phyloP scores from a whole-genome alignment of 306 rosid genomes.

The Adenanthera pavonina region DNA sequence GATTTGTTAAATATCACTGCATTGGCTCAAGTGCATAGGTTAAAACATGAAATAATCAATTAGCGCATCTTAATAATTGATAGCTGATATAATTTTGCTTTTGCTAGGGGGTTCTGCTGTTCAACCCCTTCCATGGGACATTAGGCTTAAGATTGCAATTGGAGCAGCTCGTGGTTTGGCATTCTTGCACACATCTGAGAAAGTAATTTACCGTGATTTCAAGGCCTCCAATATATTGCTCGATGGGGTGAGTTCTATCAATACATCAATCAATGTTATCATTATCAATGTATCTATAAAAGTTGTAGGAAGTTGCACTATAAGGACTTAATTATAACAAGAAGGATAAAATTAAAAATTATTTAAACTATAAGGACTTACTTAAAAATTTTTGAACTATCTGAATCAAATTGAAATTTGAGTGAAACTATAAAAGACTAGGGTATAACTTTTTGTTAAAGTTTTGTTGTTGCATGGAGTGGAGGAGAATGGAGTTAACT shows the following conservation, averaged over 20 bases:
- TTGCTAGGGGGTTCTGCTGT: slow-evolving; percentile 79
- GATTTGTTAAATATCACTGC: slow-evolving; percentile 24
- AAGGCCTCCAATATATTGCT: slow-evolving; percentile 95
- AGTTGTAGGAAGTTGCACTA: no score
- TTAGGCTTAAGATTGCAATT: slow-evolving; percentile 87
- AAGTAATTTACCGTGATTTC: slow-evolving; percentile 90
- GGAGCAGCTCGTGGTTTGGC: slow-evolving; percentile 95
- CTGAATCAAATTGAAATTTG: neutral
- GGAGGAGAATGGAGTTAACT: neutral
- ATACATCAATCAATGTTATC: no score
- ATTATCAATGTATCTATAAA: no score
- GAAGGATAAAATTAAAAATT: neutral
- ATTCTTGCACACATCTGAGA: slow-evolving; percentile 87
- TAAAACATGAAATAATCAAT: slow-evolving; percentile 25
- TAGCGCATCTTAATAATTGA: slow-evolving; percentile 15
- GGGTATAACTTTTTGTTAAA: no score
- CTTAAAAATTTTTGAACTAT: neutral
- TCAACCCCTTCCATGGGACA: slow-evolving; percentile 83
- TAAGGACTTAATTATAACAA: no score
- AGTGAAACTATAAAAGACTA: neutral
- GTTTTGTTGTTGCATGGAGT: neutral
- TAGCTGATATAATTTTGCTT: slow-evolving; percentile 23
- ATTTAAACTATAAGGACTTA: neutral
- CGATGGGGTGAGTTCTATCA: slow-evolving; percentile 67
- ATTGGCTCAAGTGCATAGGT: neutral